A percentile compares a stretch with the other conserved stretches of the same genome.
Conservation (phyloP, 192 early-diverging fungal species). For the Paraglomus brasilianum region DNA sequence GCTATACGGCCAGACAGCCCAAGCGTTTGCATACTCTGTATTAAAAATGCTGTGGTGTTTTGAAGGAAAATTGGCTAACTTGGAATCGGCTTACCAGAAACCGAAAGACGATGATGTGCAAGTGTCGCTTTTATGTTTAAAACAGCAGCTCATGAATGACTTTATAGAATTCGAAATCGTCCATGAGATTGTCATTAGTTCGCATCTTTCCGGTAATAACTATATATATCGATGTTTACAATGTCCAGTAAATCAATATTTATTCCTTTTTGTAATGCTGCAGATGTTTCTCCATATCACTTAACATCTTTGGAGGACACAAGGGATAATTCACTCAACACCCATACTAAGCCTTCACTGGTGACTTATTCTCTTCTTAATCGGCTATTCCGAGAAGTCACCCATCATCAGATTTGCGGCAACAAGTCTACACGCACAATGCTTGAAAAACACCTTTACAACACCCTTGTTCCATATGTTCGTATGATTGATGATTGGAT, state of each 20-base stretch:
- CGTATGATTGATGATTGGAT: conserved; percentile 46
- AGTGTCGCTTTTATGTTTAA: conserved; percentile 35
- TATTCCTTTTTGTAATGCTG: no score
- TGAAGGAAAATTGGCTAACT: conserved; percentile 29
- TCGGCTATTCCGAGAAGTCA: conserved; percentile 6
- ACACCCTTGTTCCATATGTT: conserved; percentile 31
- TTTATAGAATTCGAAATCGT: conserved; percentile 25
- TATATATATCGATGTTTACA: background rate
- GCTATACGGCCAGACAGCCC: conserved; percentile 44
- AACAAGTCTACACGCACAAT: conserved; percentile 13
- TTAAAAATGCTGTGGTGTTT: conserved; percentile 30
- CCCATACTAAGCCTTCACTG: background rate
- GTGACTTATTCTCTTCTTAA: conserved; percentile 12
- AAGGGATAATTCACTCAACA: no score
- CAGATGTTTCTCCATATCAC: no score
- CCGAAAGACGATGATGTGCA: conserved; percentile 16
- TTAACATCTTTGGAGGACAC: no score
- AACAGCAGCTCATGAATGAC: conserved; percentile 8
- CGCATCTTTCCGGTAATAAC: conserved; percentile 23
- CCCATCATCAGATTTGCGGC: conserved; percentile 15
- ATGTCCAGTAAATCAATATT: no score
- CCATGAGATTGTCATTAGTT: conserved; percentile 14
- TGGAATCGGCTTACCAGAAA: conserved; percentile 31
- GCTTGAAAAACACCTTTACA: conserved; percentile 25
- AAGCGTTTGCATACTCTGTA: conserved; percentile 40